These are phyloP conservation scores for Myriangium duriaei DNA, from an alignment of 2,329 filamentous ascomycete genomes.

Conservation along the genomic window DNA sequence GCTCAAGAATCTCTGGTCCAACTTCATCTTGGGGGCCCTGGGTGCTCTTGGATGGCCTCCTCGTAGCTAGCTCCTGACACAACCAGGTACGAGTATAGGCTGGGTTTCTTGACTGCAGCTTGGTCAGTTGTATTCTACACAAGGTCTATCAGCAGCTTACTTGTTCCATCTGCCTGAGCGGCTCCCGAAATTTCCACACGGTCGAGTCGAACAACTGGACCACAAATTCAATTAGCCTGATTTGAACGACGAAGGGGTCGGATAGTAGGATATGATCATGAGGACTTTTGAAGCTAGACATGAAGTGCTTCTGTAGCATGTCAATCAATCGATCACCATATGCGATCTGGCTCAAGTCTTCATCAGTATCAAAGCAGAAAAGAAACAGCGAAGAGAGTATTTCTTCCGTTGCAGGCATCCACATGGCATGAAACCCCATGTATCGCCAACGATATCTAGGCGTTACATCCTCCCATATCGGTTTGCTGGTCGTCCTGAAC, in stretches of 20 bases:
- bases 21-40: no score
- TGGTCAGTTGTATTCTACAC: neutral
- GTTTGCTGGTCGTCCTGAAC: neutral
- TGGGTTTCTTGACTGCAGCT: no score
- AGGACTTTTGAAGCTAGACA: neutral
- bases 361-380: constrained; percentile 1
- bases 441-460: constrained; percentile 2
- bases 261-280: neutral
- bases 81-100: no score
- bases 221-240: neutral
- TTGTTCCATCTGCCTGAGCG: constrained; percentile 2
- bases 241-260: constrained; percentile 1
- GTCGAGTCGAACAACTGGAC: neutral
- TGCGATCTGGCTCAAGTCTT: constrained; percentile 1
- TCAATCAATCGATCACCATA: neutral
- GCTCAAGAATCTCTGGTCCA: neutral
- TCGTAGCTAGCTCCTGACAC: no score
- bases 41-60: no score
- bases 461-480: neutral
- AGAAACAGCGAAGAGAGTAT: neutral
- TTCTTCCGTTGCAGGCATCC: neutral
- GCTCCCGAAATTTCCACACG: constrained; percentile 2
- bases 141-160: neutral
- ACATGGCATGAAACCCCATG: neutral
- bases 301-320: neutral